Base-by-base conservation (phyloP, 805 yeast species). In the Lipomyces sp. region DNA sequence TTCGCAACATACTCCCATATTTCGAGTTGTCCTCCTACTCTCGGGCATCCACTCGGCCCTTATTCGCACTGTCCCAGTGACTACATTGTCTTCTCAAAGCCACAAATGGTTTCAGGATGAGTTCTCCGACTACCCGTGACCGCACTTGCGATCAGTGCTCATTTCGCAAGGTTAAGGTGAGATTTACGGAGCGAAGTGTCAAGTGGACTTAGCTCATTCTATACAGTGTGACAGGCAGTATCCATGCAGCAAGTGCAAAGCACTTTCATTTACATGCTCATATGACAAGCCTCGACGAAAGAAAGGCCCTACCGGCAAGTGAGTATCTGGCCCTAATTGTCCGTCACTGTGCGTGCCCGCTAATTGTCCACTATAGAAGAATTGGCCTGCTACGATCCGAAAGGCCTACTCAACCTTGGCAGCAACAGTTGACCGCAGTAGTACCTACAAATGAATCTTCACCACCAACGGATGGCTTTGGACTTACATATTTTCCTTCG, bases 141-240 rank as follows among this genome's bases (percentile, higher is more conserved):
- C 48, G 48, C 48, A 42, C 56, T 8, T 55, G 59, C 37, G 59
- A 55, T 55, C 59, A 55, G 59, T 55, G 59, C 59, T 55, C 59
- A 13, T 55, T 55, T 29, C 59, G 59, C 48, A 55, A 55, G 48
- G 59, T 55, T 8, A 55, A 55, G 59, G 59, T 55, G 48, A 34
- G 59, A 11, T 29, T 33, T 15, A 29, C 10, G 18, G 59, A 7
- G 48, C 32, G 2, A 55, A 55, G 54, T 4, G 18, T 24, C 7
- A 32, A 8, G 8, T 32, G 15, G 24, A 55, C 32, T 24, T n/a
- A 15, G n/a, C 54, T 51, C 15, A 51, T 32, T 32, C 11, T 11
- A 10, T 29, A 39, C 53, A 55, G 59, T 55, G 59, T 33, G 48
- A 55, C 15, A 29, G 59, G 48, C 10, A 39, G 34, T 35, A 29